Evolutionary conservation across 176 grass and related monocot genomes (phyloP).

Genomic region (Hyparrhenia diplandra): DNA sequence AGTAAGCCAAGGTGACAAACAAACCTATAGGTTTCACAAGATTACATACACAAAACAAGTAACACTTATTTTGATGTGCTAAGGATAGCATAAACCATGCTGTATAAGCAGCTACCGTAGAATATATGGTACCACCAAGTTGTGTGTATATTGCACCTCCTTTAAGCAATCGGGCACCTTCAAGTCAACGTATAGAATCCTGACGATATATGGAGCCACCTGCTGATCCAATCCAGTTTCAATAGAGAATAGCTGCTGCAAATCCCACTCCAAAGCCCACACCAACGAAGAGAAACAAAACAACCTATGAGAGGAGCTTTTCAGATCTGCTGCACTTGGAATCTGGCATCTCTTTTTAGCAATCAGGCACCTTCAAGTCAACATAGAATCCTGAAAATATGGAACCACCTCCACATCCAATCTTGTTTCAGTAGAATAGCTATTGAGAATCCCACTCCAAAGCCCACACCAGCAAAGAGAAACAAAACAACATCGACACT

Average conservation of each 20-base stretch:
- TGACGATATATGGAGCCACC: background rate
- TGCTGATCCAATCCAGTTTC: background rate
- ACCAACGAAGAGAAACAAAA: conserved; percentile 15
- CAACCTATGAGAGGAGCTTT: background rate
- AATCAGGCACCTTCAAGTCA: background rate
- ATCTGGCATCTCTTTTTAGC: too few species aligned
- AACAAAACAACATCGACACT: conserved; percentile 6
- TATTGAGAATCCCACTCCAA: conserved; percentile 9
- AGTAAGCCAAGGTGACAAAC: background rate
- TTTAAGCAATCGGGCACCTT: background rate
- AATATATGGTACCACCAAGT: background rate
- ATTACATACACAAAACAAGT: too few species aligned
- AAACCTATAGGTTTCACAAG: too few species aligned
- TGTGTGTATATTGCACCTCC: background rate
- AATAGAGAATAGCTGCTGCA: background rate
- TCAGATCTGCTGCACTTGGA: background rate
- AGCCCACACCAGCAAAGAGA: conserved; percentile 8
- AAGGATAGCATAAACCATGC: background rate
- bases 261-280: conserved; percentile 19
- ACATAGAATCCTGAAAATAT: background rate
- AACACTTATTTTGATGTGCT: too few species aligned
- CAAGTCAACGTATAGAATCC: background rate
- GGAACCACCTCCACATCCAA: background rate
- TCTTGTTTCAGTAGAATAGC: background rate
- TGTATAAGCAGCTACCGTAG: background rate